Evolutionary conservation across 495 filamentous ascomycete species (phyloP).

Genomic region (Bathelium albidoporum): DNA sequence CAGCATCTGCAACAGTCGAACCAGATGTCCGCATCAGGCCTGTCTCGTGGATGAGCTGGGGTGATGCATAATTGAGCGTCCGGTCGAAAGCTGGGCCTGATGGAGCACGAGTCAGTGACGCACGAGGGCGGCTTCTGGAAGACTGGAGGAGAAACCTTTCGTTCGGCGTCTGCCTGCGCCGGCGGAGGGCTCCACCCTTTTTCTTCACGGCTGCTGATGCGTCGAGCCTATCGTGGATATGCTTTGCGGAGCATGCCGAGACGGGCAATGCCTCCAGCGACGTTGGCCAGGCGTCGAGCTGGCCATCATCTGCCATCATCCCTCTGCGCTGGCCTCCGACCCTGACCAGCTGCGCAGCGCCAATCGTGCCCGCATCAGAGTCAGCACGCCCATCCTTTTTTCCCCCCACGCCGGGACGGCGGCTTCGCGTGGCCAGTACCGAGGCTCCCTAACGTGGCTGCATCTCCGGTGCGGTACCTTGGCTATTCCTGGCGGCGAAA

Average conservation of each 20-base stretch:
- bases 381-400: not conserved
- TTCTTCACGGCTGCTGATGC: not conserved
- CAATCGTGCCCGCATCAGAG: not conserved
- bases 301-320: too few species aligned
- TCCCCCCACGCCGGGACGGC: not conserved
- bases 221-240: not conserved
- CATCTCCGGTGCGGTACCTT: not conserved
- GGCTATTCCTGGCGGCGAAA: not conserved
- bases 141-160: not conserved
- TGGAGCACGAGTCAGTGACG: not conserved
- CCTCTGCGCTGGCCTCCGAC: too few species aligned
- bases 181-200: not conserved
- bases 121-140: not conserved
- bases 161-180: not conserved
- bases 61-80: not conserved
- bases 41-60: not conserved
- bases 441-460: not conserved
- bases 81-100: not conserved
- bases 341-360: too few species aligned
- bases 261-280: not conserved
- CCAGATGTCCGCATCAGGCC: conserved; percentile 1
- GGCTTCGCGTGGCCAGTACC: conserved; percentile 1
- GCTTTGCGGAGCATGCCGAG: not conserved
- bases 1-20: not conserved
- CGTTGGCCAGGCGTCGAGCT: too few species aligned